Percentiles rank a stretch among this genome's conserved stretches.
phyloP scores from a whole-genome alignment of 2,329 filamentous ascomycete genomes.

The Fusarium sp. region DNA sequence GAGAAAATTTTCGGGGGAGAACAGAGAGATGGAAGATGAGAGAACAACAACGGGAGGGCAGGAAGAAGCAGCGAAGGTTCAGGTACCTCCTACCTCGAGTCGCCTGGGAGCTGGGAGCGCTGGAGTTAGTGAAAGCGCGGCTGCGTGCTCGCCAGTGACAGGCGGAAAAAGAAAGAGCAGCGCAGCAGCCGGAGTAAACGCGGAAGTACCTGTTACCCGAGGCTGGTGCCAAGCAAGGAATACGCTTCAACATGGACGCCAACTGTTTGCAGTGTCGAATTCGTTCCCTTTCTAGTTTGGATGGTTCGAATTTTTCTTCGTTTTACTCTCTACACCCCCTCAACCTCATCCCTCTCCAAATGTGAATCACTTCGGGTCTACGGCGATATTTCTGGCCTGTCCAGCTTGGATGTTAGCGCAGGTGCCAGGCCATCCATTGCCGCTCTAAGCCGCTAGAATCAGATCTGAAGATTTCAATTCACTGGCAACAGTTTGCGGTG shows the following conservation, averaged over 20 bases:
- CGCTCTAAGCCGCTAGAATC: slow-evolving; percentile 49
- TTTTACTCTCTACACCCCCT: slow-evolving; percentile 35
- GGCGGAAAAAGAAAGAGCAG: slow-evolving; percentile 40
- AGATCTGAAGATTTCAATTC: slow-evolving; percentile 31
- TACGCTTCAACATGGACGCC: slow-evolving; percentile 44
- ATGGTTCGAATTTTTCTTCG: slow-evolving; percentile 36
- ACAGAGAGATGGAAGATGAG: slow-evolving; percentile 43
- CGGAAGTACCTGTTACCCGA: slow-evolving; percentile 46
- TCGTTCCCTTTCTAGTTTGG: slow-evolving; percentile 36
- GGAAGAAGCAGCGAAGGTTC: slow-evolving; percentile 30
- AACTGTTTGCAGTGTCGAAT: slow-evolving; percentile 47
- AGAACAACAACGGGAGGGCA: slow-evolving; percentile 40
- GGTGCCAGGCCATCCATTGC: slow-evolving; percentile 49
- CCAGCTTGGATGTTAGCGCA: slow-evolving; percentile 42
- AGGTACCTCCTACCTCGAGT: slow-evolving; percentile 37
- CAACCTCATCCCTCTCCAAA: slow-evolving; percentile 20
- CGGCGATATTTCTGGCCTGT: slow-evolving; percentile 39
- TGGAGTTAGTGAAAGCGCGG: slow-evolving; percentile 33
- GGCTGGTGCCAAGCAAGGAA: slow-evolving; percentile 42
- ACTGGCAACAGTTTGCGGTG: slow-evolving; percentile 39
- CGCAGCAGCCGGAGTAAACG: slow-evolving; percentile 42
- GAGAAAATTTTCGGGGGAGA: slow-evolving; percentile 41
- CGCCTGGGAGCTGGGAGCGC: slow-evolving; percentile 24
- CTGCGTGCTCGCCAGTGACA: slow-evolving; percentile 36
- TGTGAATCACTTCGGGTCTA: slow-evolving; percentile 46